Evolutionary conservation across 2,329 filamentous ascomycete genomes (phyloP).

Genomic region (Talaromyces albobiverticillius): DNA sequence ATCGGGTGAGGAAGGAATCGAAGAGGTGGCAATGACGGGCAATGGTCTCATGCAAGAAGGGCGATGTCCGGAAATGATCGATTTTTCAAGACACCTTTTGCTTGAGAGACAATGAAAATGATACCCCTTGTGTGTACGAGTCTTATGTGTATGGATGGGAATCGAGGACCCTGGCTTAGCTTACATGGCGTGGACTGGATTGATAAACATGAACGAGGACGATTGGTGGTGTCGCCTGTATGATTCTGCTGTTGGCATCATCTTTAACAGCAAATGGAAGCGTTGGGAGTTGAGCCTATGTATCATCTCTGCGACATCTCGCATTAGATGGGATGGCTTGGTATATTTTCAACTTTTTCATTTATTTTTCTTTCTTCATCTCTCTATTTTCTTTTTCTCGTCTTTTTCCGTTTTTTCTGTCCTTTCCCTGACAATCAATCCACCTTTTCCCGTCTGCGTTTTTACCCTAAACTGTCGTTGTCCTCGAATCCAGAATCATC

Average conservation of each 20-base stretch:
- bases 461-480: constrained; percentile 15
- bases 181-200: constrained; percentile 29
- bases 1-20: constrained; percentile 16
- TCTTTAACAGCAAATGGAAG: background rate
- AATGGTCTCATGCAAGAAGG: constrained; percentile 21
- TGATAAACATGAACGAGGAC: constrained; percentile 24
- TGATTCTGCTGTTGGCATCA: constrained; percentile 9
- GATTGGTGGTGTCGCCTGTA: constrained; percentile 9
- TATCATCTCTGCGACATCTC: background rate
- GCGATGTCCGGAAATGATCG: background rate
- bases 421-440: background rate
- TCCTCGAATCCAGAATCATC: constrained; percentile 20
- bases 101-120: constrained; percentile 38
- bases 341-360: background rate
- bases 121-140: constrained; percentile 41
- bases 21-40: constrained; percentile 13
- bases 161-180: constrained; percentile 32
- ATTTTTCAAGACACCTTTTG: constrained; percentile 27
- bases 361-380: constrained; percentile 16
- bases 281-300: constrained; percentile 2
- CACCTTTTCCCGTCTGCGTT: constrained; percentile 23
- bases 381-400: constrained; percentile 29
- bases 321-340: background rate
- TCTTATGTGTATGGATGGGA: constrained; percentile 32
- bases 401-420: constrained; percentile 12